These are phyloP conservation scores for Arthrocladium fulminans DNA, from an alignment of 2,329 filamentous ascomycete species.

Conservation along the genomic window DNA sequence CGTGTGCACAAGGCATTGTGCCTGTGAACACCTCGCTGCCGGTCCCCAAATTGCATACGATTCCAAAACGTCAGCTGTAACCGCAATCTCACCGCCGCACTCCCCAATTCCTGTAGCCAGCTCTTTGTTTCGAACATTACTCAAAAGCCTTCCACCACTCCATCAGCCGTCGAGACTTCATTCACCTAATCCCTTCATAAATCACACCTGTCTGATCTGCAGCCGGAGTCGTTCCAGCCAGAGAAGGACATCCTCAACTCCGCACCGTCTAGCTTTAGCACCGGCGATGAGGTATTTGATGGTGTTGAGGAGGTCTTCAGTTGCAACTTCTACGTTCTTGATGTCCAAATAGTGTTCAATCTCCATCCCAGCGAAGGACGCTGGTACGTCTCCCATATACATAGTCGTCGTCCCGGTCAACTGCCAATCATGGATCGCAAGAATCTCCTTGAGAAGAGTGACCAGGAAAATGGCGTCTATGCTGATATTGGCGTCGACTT, in stretches of 20 bases:
- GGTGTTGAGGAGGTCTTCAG: not conserved
- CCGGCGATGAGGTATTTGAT: not conserved
- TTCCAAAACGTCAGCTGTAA: not conserved
- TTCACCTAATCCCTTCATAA: not conserved
- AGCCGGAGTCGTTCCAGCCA: constrained; percentile 8
- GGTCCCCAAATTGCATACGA: not conserved
- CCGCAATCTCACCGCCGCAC: not conserved
- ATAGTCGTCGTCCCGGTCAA: not conserved
- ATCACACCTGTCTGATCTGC: constrained; percentile 3
- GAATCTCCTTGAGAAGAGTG: constrained; percentile 2
- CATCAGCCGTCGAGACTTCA: not conserved
- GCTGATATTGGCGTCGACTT: not conserved
- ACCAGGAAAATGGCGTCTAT: constrained; percentile 5
- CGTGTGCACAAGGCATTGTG: no score
- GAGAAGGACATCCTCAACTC: constrained; percentile 2
- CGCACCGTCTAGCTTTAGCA: not conserved
- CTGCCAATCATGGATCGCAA: constrained; percentile 6
- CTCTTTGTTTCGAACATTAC: not conserved
- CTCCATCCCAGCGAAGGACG: not conserved
- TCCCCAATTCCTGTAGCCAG: not conserved
- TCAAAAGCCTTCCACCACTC: not conserved
- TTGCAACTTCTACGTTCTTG: not conserved
- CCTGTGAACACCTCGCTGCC: not conserved
- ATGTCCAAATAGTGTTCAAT: constrained; percentile 4
- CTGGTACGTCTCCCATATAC: not conserved